These are phyloP conservation scores for Saprolegnia parasitica DNA, from an alignment of 352 stramenopile genomes.

Conservation along the genomic window DNA sequence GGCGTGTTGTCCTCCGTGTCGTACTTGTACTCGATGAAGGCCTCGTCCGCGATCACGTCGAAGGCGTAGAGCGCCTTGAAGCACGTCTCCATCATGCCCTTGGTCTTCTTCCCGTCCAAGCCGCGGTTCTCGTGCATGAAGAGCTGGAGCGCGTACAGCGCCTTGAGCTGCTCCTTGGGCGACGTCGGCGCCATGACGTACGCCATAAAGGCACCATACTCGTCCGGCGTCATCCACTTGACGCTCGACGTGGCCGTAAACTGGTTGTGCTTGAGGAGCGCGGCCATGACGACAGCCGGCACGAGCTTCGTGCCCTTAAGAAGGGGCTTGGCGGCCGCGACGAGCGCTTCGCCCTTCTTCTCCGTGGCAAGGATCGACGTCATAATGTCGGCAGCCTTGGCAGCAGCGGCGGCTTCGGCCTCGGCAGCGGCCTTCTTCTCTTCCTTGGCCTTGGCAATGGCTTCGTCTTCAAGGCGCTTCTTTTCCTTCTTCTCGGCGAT, in stretches of 20 bases:
- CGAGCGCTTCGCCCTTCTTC: conserved; percentile 65
- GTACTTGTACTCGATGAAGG: conserved; percentile 86
- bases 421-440: conserved; percentile 41
- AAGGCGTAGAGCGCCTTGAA: conserved; percentile 83
- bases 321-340: conserved; percentile 44
- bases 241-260: conserved; percentile 68
- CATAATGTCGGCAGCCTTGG: conserved; percentile 50
- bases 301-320: conserved; percentile 42
- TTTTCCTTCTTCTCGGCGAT: conserved; percentile 54
- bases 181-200: conserved; percentile 45
- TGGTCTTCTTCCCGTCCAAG: conserved; percentile 34
- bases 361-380: conserved; percentile 52
- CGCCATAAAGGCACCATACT: conserved; percentile 63
- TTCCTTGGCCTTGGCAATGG: conserved; percentile 42
- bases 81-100: conserved; percentile 74
- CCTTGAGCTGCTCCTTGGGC: conserved; percentile 61
- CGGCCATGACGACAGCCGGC: conserved; percentile 51
- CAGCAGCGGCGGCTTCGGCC: conserved; percentile 44
- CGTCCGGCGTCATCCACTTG: conserved; percentile 67
- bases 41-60: conserved; percentile 71
- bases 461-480: conserved; percentile 46
- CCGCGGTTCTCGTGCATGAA: conserved; percentile 72
- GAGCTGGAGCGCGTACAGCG: conserved; percentile 68
- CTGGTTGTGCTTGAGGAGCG: conserved; percentile 45
- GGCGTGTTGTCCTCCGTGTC: conserved; percentile 65